Base-by-base conservation (phyloP, 495 filamentous ascomycete species). In the Podospora australis region DNA sequence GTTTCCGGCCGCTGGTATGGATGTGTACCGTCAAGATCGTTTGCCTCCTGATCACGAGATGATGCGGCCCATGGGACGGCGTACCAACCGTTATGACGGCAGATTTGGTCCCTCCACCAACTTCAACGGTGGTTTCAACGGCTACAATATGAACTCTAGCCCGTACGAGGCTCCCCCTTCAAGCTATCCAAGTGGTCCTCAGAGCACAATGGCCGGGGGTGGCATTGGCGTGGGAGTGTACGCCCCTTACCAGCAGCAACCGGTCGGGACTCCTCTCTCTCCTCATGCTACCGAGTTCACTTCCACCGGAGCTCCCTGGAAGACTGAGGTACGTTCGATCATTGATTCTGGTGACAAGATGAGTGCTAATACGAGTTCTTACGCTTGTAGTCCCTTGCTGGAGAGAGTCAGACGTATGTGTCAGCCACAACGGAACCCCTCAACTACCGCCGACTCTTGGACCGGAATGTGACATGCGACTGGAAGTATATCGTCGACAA, bases 401-500 rank as follows among this genome's bases (percentile, higher is more conserved):
- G 72, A 3, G 74, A 81, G 38, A 80, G 80, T 35, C 83, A 84
- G 55, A 90, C 87, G 0, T 96, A 92, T 58, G 64, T 97, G 19
- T 82, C 88, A 7, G 83, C 91, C 1, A 82, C 83, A 17, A 58
- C 55, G 10, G 94, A 97, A 64, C 94, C 92, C n/a, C 75, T 96
- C 36, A 98, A 98, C 63, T 98, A 98, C 52, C 87, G 94, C 42
- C 88, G 89, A 40, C 78, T 98, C 7, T 82, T 97, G 28, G 92
- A 98, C 62, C 91, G 92, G 55, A 96, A 89, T 57, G 87, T 96
- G 57, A 95, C 84, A 48, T 96, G 90, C 73, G 92, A 97, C 69
- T 98, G 94, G 92, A 96, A 90, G 68, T 96, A 96, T 60, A 97
- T 98, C 54, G 91, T 98, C 29, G 94, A 97, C 68, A 98, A 97